Base-by-base conservation (phyloP, 177 flowering plant species). In the Telopea speciosissima region DNA sequence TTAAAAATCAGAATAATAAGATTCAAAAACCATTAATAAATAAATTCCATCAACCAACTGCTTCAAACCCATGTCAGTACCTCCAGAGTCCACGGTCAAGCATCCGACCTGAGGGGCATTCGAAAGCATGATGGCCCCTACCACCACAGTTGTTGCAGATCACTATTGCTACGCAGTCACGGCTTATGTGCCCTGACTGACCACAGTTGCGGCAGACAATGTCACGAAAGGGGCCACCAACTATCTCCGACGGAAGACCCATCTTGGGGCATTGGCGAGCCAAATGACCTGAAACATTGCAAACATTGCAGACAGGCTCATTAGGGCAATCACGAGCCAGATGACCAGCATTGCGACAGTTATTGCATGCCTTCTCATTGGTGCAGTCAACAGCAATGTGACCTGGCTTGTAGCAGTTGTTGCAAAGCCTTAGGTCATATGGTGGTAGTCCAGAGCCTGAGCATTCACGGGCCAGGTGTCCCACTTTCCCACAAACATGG, bases 381-480 rank as follows among this genome's bases (percentile, higher is more conserved):
- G 81, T 81, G 73, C 84, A 79, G 64, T 79, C 80, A 8, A 54
- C 77, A 22, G 82, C 82, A 13, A 81, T 71, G 71, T 81, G 82
- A 33, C 82, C 84, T 63, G 75, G 84, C 74, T 81, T 79, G 74
- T 74, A 73, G 65, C 82, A 81, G 80, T 79, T 81, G 78, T 79
- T 81, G 71, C 82, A 81, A 26, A 79, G 68, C 69, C 81, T 76
- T 23, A 70, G 14, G 66, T 81, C 84, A 21, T 70, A 54, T 26
- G 70, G 74, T 7, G 81, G 79, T 19, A 73, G 60, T 14, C 77
- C 78, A 0, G 77, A 68, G 26, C 74, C 74, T 0, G 79, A 66
- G 74, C 84, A 81, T 9, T 79, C 80, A 10, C 80, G 79, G 11
- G 82, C 82, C 21, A 76, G 68, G 65, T 81, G 84, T 17, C 84